Evolutionary conservation across 2,329 filamentous ascomycete genomes (phyloP).

Genomic region (Aspergillus puulaauensis): DNA sequence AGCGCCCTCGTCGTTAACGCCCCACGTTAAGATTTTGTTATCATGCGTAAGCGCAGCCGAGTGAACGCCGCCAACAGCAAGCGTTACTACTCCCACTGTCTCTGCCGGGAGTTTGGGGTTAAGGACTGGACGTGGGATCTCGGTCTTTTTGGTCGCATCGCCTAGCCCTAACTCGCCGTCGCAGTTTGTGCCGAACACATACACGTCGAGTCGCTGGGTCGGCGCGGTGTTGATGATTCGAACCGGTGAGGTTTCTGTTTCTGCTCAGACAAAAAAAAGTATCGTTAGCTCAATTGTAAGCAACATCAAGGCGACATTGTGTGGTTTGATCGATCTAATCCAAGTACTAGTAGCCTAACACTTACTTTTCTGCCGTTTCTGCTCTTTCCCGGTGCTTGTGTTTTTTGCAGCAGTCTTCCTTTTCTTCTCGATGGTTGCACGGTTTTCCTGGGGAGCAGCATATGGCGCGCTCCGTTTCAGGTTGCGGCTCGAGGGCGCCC

Average conservation of each 20-base stretch:
- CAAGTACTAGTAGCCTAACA: neutral
- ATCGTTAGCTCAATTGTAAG: neutral
- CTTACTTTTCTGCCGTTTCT: neutral
- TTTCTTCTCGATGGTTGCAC: neutral
- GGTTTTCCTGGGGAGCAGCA: neutral
- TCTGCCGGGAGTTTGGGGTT: conserved; percentile 61
- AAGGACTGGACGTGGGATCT: conserved; percentile 68
- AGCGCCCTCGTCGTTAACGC: conserved; percentile 79
- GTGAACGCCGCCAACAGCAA: conserved; percentile 74
- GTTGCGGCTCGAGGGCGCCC: neutral
- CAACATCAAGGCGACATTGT: neutral
- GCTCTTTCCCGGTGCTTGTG: neutral
- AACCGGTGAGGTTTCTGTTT: neutral
- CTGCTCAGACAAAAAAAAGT: neutral
- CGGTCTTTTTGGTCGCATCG: conserved; percentile 49
- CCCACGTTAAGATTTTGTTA: conserved; percentile 83
- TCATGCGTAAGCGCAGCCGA: conserved; percentile 71
- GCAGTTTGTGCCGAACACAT: conserved; percentile 67
- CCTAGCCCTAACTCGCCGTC: conserved; percentile 78
- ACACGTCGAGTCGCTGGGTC: conserved; percentile 3
- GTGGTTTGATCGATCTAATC: too few species aligned
- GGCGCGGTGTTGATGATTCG: neutral
- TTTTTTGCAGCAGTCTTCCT: neutral
- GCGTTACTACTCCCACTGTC: conserved; percentile 51
- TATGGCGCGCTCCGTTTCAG: neutral